These are phyloP conservation scores for Helotiales sp. DNA, from an alignment of 2,329 filamentous ascomycete genomes.

Conservation along the genomic window DNA sequence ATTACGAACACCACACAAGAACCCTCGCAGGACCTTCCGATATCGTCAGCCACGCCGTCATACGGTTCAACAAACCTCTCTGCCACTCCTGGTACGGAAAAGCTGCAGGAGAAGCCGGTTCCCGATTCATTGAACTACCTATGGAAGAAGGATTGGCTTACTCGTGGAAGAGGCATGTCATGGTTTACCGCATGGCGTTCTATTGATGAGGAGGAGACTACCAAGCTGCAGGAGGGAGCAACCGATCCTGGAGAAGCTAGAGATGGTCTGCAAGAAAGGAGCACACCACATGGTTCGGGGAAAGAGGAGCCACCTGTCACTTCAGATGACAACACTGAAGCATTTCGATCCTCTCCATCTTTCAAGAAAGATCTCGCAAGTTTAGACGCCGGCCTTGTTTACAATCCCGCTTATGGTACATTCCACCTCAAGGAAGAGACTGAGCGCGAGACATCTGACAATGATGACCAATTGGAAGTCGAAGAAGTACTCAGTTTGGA, in stretches of 20 bases:
- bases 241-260: not conserved
- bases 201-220: not conserved
- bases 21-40: not conserved
- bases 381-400: not conserved
- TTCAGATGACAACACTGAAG: not conserved
- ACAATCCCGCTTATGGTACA: not conserved
- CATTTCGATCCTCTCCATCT: not conserved
- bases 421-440: not conserved
- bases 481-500: not conserved
- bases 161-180: not conserved
- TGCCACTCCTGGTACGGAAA: not conserved
- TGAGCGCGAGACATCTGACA: not conserved
- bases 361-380: not conserved
- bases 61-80: not conserved
- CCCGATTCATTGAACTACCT: not conserved
- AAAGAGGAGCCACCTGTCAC: not conserved
- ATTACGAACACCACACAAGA: constrained; percentile 1
- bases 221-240: not conserved
- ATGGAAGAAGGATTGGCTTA: not conserved
- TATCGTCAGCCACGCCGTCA: not conserved
- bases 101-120: not conserved
- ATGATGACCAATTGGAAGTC: not conserved
- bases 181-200: not conserved
- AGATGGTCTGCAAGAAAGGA: not conserved
- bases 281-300: not conserved